Conservation (phyloP, 331 rosid species). For the Phaseolus coccineus region DNA sequence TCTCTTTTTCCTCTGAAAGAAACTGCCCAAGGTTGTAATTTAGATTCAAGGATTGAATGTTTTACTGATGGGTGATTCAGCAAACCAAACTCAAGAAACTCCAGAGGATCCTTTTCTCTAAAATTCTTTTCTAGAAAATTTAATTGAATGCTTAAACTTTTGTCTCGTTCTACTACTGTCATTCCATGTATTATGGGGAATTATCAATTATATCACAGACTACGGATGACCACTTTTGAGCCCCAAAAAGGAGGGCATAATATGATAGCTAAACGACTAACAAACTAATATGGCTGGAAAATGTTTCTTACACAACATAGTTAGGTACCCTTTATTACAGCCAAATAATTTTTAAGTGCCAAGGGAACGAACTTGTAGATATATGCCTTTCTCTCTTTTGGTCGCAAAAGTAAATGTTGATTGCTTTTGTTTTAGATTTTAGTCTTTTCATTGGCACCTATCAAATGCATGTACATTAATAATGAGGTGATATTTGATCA, state of each 20-base stretch:
- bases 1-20: background rate
- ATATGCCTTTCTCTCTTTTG: background rate
- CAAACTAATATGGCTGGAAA: background rate
- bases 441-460: constrained; percentile 8
- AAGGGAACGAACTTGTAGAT: background rate
- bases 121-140: background rate
- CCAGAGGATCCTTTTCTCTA: background rate
- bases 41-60: background rate
- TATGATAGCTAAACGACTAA: background rate
- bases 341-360: background rate
- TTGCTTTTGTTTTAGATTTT: background rate
- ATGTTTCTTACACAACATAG: background rate
- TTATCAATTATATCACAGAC: background rate
- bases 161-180: background rate
- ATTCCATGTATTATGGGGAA: background rate
- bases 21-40: background rate
- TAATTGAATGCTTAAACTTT: constrained; percentile 12
- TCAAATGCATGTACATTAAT: background rate
- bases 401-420: background rate
- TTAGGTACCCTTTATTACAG: background rate
- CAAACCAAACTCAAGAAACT: background rate
- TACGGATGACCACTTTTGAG: background rate
- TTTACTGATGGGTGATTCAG: background rate
- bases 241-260: background rate
- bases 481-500: background rate